Conservation (phyloP, 108 stramenopile genomes). For the Nitzschia sp. region DNA sequence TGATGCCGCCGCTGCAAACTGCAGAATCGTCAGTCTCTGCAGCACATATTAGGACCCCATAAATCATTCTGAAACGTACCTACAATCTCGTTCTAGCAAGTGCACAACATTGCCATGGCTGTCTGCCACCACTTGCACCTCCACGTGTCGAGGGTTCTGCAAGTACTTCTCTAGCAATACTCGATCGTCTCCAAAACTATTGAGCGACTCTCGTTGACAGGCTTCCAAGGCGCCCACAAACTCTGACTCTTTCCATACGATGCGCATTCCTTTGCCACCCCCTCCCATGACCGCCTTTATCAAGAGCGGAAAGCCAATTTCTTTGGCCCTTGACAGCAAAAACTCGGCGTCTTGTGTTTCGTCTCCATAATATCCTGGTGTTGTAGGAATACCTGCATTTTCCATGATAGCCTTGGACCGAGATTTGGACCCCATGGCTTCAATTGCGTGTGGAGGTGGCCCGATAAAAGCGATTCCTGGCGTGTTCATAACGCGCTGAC, state of each 20-base stretch:
- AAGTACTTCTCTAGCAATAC: constrained; percentile 97
- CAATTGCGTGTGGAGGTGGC: constrained; percentile 85
- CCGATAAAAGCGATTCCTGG: constrained; percentile 81
- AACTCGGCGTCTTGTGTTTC: constrained; percentile 52
- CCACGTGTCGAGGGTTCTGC: constrained; percentile 96
- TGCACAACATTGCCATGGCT: constrained; percentile 63
- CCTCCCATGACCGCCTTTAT: constrained; percentile 98
- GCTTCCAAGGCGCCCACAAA: constrained; percentile 73
- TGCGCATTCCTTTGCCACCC: constrained; percentile 99
- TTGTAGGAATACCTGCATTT: constrained; percentile 85
- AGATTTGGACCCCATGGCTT: constrained; percentile 95
- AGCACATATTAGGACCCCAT: no score
- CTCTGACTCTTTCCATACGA: constrained; percentile 78
- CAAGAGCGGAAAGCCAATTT: constrained; percentile 98
- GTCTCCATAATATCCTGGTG: constrained; percentile 92
- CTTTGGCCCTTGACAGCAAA: constrained; percentile 66
- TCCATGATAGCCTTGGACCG: constrained; percentile 90
- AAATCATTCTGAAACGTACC: no score
- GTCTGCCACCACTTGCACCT: constrained; percentile 93
- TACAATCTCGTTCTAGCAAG: constrained; percentile 94
- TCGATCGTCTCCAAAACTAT: constrained; percentile 92
- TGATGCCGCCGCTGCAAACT: constrained; percentile 96
- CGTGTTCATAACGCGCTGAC: constrained; percentile 42
- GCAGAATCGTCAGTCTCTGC: no score
- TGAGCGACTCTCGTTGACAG: constrained; percentile 88